These are phyloP conservation scores for Tremella mesenterica DNA, from an alignment of 768 basidiomycete species.

Conservation along the genomic window DNA sequence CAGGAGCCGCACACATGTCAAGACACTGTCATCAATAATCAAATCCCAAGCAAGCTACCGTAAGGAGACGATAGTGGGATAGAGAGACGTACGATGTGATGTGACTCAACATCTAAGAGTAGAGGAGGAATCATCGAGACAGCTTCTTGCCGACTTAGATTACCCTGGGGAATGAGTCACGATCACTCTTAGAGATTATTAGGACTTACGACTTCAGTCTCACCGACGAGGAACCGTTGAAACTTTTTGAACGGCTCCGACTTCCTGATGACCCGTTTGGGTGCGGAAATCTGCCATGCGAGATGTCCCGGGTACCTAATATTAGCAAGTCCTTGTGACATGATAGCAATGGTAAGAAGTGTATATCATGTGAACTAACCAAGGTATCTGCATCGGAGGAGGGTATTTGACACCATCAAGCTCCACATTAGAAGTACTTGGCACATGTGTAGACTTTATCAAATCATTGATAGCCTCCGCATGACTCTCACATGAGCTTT, in stretches of 20 bases:
- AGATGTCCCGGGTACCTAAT: conserved; percentile 85
- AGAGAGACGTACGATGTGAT: conserved; percentile 55
- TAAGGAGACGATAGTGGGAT: neutral
- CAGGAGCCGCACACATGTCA: conserved; percentile 98
- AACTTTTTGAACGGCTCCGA: conserved; percentile 85
- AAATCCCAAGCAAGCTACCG: conserved; percentile 1
- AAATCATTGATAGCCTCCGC: conserved; percentile 64
- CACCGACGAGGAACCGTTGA: conserved; percentile 90
- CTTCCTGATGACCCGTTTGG: conserved; percentile 79
- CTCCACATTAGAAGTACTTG: conserved; percentile 59
- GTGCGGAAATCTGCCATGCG: conserved; percentile 91
- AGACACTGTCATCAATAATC: conserved; percentile 49
- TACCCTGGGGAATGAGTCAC: conserved; percentile 56
- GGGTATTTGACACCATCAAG: conserved; percentile 69
- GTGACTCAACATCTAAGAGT: conserved; percentile 84
- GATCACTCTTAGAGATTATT: neutral
- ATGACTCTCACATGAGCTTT: conserved; percentile 51
- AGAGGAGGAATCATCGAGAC: conserved; percentile 99
- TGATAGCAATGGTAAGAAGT: too few relatives aligned
- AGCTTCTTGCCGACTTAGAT: conserved; percentile 89
- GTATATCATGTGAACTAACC: conserved; percentile 50
- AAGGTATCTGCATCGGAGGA: conserved; percentile 74
- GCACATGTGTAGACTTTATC: conserved; percentile 70
- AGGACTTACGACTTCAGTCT: conserved; percentile 81
- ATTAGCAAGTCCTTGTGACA: neutral